Conservation (phyloP, 306 rosid species). For the Glycyrrhiza uralensis region DNA sequence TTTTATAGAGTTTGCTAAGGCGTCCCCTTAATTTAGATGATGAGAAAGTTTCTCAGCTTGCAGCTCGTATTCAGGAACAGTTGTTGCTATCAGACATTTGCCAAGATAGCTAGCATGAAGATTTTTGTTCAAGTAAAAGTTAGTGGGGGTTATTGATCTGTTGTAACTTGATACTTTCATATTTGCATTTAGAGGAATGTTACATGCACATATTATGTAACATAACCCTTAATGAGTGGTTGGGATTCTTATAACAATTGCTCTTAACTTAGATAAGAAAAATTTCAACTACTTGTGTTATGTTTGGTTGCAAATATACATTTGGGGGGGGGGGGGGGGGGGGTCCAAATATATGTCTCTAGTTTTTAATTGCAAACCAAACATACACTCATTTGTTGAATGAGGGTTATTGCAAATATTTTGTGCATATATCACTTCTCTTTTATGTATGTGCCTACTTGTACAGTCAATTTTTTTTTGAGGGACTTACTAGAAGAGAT, state of each 20-base stretch:
- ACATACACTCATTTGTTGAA: constrained; percentile 4
- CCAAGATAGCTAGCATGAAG: constrained; percentile 38
- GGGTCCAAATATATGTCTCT: no score
- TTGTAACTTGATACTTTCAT: constrained; percentile 7
- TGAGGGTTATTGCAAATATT: background rate
- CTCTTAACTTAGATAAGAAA: background rate
- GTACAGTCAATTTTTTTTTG: constrained; percentile 23
- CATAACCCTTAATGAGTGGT: constrained; percentile 2
- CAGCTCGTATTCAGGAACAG: constrained; percentile 60
- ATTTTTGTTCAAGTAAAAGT: constrained; percentile 47
- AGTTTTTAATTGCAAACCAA: no score
- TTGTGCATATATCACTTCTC: constrained; percentile 2
- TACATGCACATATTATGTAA: constrained; percentile 5
- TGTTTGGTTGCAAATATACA: no score
- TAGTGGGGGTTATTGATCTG: constrained; percentile 36
- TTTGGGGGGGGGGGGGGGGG: no score
- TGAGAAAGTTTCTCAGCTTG: constrained; percentile 66
- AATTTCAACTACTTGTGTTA: background rate
- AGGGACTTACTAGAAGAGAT: background rate
- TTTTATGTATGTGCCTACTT: background rate
- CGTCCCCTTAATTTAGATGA: constrained; percentile 61
- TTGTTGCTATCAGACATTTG: constrained; percentile 32
- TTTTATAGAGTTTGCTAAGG: constrained; percentile 65
- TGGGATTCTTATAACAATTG: background rate
- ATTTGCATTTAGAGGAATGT: constrained; percentile 22